These are phyloP conservation scores for Arctium lappa DNA, from an alignment of 129 eudicot species.

Conservation along the genomic window DNA sequence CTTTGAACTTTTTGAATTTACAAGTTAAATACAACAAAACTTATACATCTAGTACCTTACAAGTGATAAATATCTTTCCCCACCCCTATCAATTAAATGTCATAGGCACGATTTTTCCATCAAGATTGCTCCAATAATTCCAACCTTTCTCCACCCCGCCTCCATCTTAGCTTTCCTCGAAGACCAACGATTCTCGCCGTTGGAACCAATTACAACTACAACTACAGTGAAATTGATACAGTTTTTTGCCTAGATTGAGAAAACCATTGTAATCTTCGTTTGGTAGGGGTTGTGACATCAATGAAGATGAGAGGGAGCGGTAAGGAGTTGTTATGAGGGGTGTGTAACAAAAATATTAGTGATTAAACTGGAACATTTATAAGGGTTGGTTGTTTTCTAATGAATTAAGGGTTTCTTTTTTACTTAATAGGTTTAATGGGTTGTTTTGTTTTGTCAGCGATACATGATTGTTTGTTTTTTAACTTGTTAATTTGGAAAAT, in stretches of 20 bases:
- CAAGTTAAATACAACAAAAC: not conserved
- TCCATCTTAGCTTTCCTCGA: not conserved
- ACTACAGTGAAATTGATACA: not conserved
- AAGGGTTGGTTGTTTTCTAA: not conserved
- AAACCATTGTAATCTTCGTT: too few species aligned
- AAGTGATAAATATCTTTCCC: not conserved
- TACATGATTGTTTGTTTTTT: not conserved
- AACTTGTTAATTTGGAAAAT: too few species aligned
- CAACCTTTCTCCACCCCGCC: not conserved
- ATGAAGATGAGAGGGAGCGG: too few species aligned
- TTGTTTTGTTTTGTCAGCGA: not conserved
- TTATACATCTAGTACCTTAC: too few species aligned
- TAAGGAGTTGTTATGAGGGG: not conserved
- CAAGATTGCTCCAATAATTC: not conserved
- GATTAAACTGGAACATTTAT: not conserved
- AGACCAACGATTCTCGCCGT: not conserved
- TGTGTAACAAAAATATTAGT: not conserved
- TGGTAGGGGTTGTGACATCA: not conserved
- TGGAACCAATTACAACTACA: not conserved
- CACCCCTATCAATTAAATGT: not conserved
- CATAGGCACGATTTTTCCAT: not conserved
- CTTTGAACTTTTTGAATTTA: not conserved
- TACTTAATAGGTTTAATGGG: not conserved
- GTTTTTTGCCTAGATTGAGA: not conserved
- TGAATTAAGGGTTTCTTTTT: too few species aligned